Evolutionary conservation across 2,329 filamentous ascomycete genomes (phyloP).

Genomic region (Teratosphaeria gauchensis): DNA sequence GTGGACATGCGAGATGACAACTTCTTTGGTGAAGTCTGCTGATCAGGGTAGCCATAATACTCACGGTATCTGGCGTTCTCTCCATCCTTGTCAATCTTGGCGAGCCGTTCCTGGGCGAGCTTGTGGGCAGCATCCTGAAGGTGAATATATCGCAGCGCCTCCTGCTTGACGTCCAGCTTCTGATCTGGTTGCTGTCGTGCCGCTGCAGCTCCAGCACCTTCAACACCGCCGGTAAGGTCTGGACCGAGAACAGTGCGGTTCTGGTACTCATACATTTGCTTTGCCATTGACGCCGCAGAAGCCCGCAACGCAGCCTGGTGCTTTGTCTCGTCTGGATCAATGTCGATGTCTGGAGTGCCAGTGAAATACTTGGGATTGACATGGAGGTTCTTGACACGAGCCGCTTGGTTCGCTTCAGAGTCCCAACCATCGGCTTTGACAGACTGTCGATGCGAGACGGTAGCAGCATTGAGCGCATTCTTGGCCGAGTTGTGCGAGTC

Average conservation of each 20-base stretch:
- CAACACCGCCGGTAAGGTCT: conserved; percentile 9
- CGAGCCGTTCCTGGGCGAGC: conserved; percentile 71
- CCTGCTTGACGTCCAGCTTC: conserved; percentile 43
- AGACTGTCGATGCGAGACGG: conserved; percentile 47
- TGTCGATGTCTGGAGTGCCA: conserved; percentile 59
- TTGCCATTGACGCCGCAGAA: conserved; percentile 82
- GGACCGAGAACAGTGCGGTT: conserved; percentile 20
- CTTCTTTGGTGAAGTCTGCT: conserved; percentile 29
- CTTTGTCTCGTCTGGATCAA: conserved; percentile 64
- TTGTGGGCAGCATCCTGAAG: conserved; percentile 82
- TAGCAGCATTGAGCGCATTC: conserved; percentile 66
- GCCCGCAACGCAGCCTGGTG: conserved; percentile 65
- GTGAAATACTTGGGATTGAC: conserved; percentile 71
- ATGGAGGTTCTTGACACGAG: conserved; percentile 54
- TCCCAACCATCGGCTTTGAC: conserved; percentile 29
- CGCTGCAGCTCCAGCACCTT: conserved; percentile 18
- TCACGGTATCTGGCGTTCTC: conserved; percentile 55
- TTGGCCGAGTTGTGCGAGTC: conserved; percentile 50
- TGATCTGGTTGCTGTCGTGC: conserved; percentile 5
- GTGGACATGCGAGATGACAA: conserved; percentile 38
- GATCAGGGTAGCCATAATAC: conserved; percentile 65
- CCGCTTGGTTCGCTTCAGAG: conserved; percentile 48
- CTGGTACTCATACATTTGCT: conserved; percentile 68
- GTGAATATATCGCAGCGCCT: conserved; percentile 45
- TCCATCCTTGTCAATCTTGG: conserved; percentile 66